A percentile compares a stretch with the other conserved stretches of the same genome.
Evolutionary conservation across 1,284 basidiomycete species (phyloP).

Genomic region (Fomitopsis schrenkii): DNA sequence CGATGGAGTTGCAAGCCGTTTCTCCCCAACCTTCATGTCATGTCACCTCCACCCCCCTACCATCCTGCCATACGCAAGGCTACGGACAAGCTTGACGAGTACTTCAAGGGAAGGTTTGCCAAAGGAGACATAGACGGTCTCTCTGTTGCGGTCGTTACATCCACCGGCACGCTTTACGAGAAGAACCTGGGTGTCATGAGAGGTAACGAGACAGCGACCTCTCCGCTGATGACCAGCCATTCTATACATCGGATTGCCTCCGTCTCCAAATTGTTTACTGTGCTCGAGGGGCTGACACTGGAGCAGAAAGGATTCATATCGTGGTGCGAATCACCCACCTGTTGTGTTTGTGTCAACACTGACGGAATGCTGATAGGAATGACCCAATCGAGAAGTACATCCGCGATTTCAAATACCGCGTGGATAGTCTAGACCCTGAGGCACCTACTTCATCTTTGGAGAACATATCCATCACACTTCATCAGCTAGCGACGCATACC

Average conservation of each 20-base stretch:
- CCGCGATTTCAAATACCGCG: constrained; percentile 29
- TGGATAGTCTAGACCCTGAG: constrained; percentile 9
- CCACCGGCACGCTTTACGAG: constrained; percentile 8
- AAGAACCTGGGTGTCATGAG: constrained; percentile 12
- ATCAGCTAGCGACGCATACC: constrained; percentile 43
- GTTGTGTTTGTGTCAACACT: neutral
- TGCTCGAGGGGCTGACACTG: constrained; percentile 42
- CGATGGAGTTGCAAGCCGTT: constrained; percentile 12
- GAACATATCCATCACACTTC: constrained; percentile 37
- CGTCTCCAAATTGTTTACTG: constrained; percentile 44
- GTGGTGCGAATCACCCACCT: constrained; percentile 28
- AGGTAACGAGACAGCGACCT: constrained; percentile 12
- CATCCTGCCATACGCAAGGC: constrained; percentile 5
- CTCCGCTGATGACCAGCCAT: constrained; percentile 9
- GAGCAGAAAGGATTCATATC: constrained; percentile 37
- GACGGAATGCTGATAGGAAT: constrained; percentile 26
- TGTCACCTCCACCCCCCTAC: constrained; percentile 1
- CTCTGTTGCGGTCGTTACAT: constrained; percentile 12
- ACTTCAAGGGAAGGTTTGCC: constrained; percentile 5
- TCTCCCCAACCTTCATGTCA: constrained; percentile 10
- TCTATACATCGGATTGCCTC: constrained; percentile 31
- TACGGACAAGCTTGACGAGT: neutral
- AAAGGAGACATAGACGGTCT: constrained; percentile 15
- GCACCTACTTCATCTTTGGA: neutral
- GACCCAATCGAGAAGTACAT: constrained; percentile 39